These are phyloP conservation scores for Boletus pseudo-olivaceus DNA, from an alignment of 768 basidiomycete genomes.

Conservation along the genomic window DNA sequence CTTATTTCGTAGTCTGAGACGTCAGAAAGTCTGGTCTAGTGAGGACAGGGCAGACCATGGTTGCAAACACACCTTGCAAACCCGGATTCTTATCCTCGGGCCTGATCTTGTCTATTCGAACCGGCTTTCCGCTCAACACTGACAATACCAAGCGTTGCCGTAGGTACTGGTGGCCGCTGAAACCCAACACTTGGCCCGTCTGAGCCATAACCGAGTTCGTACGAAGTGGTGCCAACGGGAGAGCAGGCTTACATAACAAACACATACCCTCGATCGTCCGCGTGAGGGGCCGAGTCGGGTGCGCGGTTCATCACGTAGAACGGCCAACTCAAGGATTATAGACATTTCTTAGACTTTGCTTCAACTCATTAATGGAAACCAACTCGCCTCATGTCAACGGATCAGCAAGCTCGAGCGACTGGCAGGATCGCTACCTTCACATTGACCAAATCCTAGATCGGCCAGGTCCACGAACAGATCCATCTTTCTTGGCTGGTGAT, in stretches of 20 bases:
- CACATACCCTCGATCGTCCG: background rate
- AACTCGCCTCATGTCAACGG: constrained; percentile 34
- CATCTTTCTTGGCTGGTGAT: constrained; percentile 76
- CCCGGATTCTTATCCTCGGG: constrained; percentile 93
- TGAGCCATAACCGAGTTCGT: constrained; percentile 35
- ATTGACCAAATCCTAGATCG: constrained; percentile 84
- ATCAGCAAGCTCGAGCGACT: constrained; percentile 38
- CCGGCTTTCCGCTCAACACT: constrained; percentile 80
- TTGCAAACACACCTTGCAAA: constrained; percentile 60
- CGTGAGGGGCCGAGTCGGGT: background rate
- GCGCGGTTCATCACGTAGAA: background rate
- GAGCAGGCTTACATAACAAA: constrained; percentile 26
- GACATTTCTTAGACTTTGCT: constrained; percentile 13
- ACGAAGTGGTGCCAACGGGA: background rate
- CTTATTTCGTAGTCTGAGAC: constrained; percentile 86
- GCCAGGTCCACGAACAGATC: constrained; percentile 87
- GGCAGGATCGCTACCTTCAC: constrained; percentile 69
- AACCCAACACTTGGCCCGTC: constrained; percentile 45
- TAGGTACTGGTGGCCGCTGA: constrained; percentile 79
- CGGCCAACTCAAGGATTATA: constrained; percentile 2
- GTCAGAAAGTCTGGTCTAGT: background rate
- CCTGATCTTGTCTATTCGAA: constrained; percentile 85
- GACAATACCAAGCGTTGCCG: constrained; percentile 86
- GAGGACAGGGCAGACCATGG: background rate
- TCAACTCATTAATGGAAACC: constrained; percentile 21